Percentiles rank a stretch among this genome's conserved stretches.
These are phyloP conservation scores for Trichoderma guizhouense DNA, from an alignment of 2,329 filamentous ascomycete species.

Conservation along the genomic window DNA sequence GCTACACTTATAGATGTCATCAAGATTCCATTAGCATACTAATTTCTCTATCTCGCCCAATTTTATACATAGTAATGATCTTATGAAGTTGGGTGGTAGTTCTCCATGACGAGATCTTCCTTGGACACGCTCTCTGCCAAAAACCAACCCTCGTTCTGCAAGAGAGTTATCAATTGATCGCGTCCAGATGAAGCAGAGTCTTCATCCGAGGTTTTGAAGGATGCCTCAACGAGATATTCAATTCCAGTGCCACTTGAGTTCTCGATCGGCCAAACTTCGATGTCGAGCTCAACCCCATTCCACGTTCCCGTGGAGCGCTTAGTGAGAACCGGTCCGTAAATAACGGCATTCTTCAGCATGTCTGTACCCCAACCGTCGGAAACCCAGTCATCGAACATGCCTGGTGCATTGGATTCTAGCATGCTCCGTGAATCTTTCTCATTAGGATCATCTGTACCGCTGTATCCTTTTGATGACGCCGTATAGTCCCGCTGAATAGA, in stretches of 20 bases:
- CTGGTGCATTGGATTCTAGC: neutral
- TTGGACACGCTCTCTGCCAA: conserved; percentile 2
- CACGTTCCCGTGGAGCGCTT: conserved; percentile 7
- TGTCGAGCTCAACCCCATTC: neutral
- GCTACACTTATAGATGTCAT: neutral
- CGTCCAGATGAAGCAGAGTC: neutral
- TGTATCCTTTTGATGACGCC: conserved; percentile 7
- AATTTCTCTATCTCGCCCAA: neutral
- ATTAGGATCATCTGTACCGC: neutral
- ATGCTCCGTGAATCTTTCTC: neutral
- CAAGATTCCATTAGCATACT: neutral
- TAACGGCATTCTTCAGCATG: neutral
- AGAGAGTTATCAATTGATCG: neutral
- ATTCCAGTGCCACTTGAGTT: neutral
- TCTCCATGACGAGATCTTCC: conserved; percentile 6
- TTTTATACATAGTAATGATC: neutral
- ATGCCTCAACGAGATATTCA: conserved; percentile 1
- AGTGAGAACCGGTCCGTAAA: neutral
- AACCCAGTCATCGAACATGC: conserved; percentile 3
- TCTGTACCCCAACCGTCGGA: neutral
- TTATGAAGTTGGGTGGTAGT: conserved; percentile 2
- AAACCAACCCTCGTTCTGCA: conserved; percentile 1
- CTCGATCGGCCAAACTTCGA: conserved; percentile 8
- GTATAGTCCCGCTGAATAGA: conserved; percentile 6
- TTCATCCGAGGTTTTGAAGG: neutral